phyloP scores from a whole-genome alignment of 1,284 basidiomycete genomes.

The Cutaneotrichosporon cavernicola region DNA sequence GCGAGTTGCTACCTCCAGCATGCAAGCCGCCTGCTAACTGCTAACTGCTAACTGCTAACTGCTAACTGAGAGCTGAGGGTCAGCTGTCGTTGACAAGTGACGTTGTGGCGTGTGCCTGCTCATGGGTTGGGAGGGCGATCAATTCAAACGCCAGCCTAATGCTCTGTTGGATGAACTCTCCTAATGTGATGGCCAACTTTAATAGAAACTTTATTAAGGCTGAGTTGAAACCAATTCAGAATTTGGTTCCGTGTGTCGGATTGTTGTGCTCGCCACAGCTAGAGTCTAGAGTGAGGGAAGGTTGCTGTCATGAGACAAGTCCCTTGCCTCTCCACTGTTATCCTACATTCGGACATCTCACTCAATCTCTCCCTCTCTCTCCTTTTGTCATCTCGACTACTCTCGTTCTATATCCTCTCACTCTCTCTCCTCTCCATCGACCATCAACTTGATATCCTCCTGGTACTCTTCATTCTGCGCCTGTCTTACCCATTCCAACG shows the following conservation, averaged over 20 bases:
- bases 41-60: too few species aligned
- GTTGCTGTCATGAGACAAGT: background rate
- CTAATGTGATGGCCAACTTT: background rate
- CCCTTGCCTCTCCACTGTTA: background rate
- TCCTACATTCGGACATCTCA: background rate
- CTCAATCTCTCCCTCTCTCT: background rate
- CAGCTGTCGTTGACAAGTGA: background rate
- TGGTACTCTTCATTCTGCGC: background rate
- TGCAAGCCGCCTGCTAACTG: background rate
- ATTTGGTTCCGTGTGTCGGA: background rate
- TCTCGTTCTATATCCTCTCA: background rate
- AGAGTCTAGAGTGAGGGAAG: background rate
- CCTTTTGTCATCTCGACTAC: too few species aligned
- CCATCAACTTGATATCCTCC: background rate
- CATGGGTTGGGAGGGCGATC: background rate
- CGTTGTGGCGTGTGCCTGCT: background rate
- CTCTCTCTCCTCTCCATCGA: background rate
- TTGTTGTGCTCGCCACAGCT: background rate
- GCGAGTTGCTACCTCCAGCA: too few species aligned
- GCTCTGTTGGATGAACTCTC: too few species aligned
- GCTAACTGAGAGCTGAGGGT: background rate
- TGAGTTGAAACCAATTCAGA: background rate
- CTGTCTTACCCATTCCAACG: background rate
- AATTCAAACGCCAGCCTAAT: background rate
- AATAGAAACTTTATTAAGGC: background rate